Conservation (phyloP, 345 rosid species). For the Cardiospermum halicacabum region DNA sequence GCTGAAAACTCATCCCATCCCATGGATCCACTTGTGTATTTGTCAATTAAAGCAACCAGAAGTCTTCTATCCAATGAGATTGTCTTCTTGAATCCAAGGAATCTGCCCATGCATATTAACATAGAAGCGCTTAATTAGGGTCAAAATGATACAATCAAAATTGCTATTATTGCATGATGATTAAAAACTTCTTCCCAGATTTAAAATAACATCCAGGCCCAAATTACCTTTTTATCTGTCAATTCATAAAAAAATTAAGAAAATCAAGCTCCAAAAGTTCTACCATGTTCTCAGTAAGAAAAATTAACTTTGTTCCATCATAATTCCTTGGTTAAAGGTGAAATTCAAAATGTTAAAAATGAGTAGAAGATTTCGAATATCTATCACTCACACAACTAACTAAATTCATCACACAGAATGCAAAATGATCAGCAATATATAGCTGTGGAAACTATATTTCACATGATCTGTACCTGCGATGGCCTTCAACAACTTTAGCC, state of each 20-base stretch:
- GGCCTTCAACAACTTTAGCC: slow-evolving; percentile 99
- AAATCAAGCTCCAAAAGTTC: neutral
- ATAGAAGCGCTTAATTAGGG: slow-evolving; percentile 5
- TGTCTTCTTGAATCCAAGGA: slow-evolving; percentile 85
- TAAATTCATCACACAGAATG: neutral
- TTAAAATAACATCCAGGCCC: neutral
- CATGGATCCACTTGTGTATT: slow-evolving; percentile 47
- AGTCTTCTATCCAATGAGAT: slow-evolving; percentile 67
- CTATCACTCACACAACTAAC: slow-evolving; percentile 12
- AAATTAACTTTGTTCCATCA: neutral
- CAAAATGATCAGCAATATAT: neutral
- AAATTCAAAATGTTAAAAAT: slow-evolving; percentile 5
- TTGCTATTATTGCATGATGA: neutral
- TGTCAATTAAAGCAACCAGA: slow-evolving; percentile 80
- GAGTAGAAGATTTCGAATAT: slow-evolving; percentile 6
- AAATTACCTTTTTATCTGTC: neutral
- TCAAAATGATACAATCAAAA: neutral
- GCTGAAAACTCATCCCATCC: slow-evolving; percentile 80
- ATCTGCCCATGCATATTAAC: slow-evolving; percentile 40
- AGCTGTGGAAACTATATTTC: neutral
- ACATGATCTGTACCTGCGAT: slow-evolving; percentile 59
- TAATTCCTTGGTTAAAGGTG: slow-evolving; percentile 7
- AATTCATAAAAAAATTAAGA: neutral
- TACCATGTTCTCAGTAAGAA: slow-evolving; percentile 11
- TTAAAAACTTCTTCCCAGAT: neutral